These are phyloP conservation scores for Microbotryomycetes sp. DNA, from an alignment of 1,284 basidiomycete species.

Conservation along the genomic window DNA sequence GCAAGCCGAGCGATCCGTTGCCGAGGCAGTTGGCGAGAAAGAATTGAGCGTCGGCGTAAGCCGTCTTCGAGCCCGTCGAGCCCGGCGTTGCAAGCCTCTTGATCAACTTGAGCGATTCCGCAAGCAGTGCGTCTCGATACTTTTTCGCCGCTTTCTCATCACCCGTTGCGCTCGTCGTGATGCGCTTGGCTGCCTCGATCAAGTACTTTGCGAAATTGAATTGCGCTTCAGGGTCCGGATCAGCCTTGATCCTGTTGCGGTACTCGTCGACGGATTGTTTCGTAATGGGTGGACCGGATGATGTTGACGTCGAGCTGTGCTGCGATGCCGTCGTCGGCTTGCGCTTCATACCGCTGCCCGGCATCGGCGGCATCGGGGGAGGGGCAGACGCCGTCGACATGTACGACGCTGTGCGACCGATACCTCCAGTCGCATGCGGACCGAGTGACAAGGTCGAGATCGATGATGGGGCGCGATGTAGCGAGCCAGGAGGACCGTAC, in stretches of 20 bases:
- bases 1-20: slow-evolving; percentile 85
- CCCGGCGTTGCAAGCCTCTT: slow-evolving; percentile 85
- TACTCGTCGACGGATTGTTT: slow-evolving; percentile 98
- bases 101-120: slow-evolving; percentile 84
- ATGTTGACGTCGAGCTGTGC: not conserved
- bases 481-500: not conserved
- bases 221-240: slow-evolving; percentile 98
- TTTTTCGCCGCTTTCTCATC: slow-evolving; percentile 48
- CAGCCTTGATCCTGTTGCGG: slow-evolving; percentile 89
- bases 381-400: not conserved
- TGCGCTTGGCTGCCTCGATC: slow-evolving; percentile 94
- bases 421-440: slow-evolving; percentile 2
- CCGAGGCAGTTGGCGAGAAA: slow-evolving; percentile 97
- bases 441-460: slow-evolving; percentile 8
- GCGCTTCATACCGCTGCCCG: slow-evolving; percentile 7
- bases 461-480: slow-evolving; percentile 22
- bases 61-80: slow-evolving; percentile 45
- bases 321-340: slow-evolving; percentile 12
- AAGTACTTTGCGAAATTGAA: slow-evolving; percentile 96
- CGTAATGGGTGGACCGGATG: slow-evolving; percentile 40
- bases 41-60: slow-evolving; percentile 97
- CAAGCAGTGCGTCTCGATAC: slow-evolving; percentile 80
- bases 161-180: slow-evolving; percentile 34
- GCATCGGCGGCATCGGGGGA: slow-evolving; percentile 2
- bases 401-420: not conserved